Conservation (phyloP, 768 basidiomycete genomes). For the Boletus rufocinnamomeus region DNA sequence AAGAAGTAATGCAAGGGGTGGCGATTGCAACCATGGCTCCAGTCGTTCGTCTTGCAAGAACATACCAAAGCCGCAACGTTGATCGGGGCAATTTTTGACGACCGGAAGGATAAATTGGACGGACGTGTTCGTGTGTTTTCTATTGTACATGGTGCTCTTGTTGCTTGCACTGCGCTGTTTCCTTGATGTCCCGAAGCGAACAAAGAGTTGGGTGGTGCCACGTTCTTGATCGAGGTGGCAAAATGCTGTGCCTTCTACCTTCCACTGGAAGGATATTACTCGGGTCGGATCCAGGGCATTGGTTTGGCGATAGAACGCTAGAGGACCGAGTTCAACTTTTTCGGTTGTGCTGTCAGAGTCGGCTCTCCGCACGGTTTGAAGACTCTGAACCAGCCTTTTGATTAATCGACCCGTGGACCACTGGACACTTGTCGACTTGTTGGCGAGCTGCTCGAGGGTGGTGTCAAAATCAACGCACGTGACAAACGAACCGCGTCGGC, state of each 20-base stretch:
- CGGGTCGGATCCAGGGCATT: neutral
- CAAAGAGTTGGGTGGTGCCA: neutral
- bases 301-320: neutral
- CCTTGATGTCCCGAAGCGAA: neutral
- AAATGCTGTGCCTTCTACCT: neutral
- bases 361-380: neutral
- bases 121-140: neutral
- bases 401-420: neutral
- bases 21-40: neutral
- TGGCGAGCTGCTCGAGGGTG: neutral
- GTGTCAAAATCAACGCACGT: constrained; percentile 35
- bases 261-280: neutral
- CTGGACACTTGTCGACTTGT: neutral
- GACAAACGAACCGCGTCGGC: constrained; percentile 35
- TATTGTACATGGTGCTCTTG: neutral
- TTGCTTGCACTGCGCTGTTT: neutral
- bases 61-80: neutral
- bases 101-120: neutral
- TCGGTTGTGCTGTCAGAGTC: neutral
- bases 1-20: constrained; percentile 11
- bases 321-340: neutral
- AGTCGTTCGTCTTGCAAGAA: neutral
- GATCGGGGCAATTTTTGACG: neutral
- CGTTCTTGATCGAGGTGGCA: neutral
- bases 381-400: neutral